A percentile compares a stretch with the other conserved stretches of the same genome.
Evolutionary conservation across 805 yeast genomes (phyloP).

Genomic region (Cephaloascus fragrans): DNA sequence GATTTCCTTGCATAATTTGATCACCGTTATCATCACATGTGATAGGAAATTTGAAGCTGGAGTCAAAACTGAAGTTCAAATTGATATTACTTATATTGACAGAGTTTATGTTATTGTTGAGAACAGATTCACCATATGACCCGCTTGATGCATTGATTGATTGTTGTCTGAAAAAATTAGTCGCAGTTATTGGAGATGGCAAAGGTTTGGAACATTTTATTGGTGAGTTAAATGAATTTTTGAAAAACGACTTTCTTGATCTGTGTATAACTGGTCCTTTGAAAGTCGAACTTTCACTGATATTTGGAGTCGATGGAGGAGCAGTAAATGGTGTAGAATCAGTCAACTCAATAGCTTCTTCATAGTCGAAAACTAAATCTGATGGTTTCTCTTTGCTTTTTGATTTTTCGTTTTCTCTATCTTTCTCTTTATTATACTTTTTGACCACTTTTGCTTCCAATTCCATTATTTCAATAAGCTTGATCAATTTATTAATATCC

Average conservation of each 20-base stretch:
- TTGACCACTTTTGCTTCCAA: constrained; percentile 18
- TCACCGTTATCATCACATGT: too few species aligned
- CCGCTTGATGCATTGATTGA: background rate
- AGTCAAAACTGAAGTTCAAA: background rate
- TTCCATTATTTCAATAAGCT: constrained; percentile 24
- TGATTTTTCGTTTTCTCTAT: constrained; percentile 22
- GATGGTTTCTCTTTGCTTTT: constrained; percentile 3
- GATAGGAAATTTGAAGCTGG: background rate
- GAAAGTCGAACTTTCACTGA: constrained; percentile 4
- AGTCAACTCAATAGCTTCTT: background rate
- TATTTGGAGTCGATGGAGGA: constrained; percentile 3
- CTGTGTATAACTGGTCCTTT: constrained; percentile 6
- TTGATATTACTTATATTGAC: too few species aligned
- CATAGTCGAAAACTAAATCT: too few species aligned
- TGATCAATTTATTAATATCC: constrained; percentile 42
- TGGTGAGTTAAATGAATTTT: constrained; percentile 12
- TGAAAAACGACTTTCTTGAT: constrained; percentile 7
- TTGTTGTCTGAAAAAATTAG: background rate
- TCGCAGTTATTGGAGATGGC: constrained; percentile 28
- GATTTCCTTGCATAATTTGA: background rate
- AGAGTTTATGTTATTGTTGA: too few species aligned
- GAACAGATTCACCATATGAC: too few species aligned
- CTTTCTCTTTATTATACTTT: constrained; percentile 20
- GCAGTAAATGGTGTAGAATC: constrained; percentile 9
- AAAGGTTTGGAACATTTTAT: constrained; percentile 38